These are phyloP conservation scores for Pseudocercospora crystallina DNA, from an alignment of 2,329 filamentous ascomycete species.

Conservation along the genomic window DNA sequence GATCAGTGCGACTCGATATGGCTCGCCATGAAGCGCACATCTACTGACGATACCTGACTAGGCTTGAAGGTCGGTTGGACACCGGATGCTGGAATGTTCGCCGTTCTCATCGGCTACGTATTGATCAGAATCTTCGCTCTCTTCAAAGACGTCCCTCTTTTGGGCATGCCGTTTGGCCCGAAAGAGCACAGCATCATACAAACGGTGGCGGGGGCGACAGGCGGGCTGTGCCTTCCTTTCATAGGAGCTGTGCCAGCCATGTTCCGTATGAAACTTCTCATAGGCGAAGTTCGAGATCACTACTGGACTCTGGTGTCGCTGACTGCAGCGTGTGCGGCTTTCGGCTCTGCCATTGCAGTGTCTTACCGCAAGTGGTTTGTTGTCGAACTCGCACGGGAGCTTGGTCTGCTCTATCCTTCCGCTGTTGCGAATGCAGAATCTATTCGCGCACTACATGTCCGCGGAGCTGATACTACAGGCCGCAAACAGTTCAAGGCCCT, in stretches of 20 bases:
- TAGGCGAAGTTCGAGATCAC: not conserved
- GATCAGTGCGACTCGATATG: too few relatives aligned
- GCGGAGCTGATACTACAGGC: not conserved
- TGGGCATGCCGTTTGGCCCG: not conserved
- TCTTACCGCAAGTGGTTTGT: not conserved
- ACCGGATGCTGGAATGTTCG: not conserved
- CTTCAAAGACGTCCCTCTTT: not conserved
- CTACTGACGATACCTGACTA: too few relatives aligned
- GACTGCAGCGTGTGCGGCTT: not conserved
- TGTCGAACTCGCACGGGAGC: not conserved
- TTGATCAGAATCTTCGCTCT: not conserved
- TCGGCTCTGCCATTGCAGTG: not conserved
- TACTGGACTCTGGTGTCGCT: not conserved
- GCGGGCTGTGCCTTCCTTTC: not conserved
- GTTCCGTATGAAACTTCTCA: not conserved
- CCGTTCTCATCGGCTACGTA: not conserved
- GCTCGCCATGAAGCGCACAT: too few relatives aligned
- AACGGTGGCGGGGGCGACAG: not conserved
- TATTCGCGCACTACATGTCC: not conserved
- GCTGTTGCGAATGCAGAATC: not conserved
- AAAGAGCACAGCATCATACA: conserved; percentile 1
- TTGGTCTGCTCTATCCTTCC: not conserved
- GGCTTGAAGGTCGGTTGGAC: not conserved
- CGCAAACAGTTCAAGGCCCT: not conserved
- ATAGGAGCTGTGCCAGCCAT: not conserved